A percentile compares a stretch with the other conserved stretches of the same genome.
These are phyloP conservation scores for Metarhizium humberi DNA, from an alignment of 2,329 filamentous ascomycete genomes.

Conservation along the genomic window DNA sequence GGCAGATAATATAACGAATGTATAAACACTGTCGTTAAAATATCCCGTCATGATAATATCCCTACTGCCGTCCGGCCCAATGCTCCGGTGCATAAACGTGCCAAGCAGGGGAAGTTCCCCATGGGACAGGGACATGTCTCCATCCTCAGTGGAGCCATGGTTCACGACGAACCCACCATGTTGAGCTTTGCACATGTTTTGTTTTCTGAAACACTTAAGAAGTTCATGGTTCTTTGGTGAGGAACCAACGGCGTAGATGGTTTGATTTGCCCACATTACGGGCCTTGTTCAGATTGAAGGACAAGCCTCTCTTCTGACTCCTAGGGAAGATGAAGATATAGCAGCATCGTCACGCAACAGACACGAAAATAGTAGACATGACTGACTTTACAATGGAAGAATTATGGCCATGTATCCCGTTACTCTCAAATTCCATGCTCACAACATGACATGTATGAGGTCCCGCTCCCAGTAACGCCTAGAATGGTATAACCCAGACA, in stretches of 20 bases:
- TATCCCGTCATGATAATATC: slow-evolving; percentile 3
- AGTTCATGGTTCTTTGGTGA: no score
- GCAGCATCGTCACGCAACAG: not conserved
- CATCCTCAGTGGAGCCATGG: not conserved
- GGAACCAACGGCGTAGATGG: no score
- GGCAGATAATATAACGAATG: not conserved
- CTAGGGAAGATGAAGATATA: not conserved
- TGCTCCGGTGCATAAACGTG: not conserved
- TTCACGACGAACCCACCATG: not conserved
- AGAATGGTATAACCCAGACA: slow-evolving; percentile 11
- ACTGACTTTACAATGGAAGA: not conserved
- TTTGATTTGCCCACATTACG: no score
- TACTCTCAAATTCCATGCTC: not conserved
- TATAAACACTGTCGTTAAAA: no score
- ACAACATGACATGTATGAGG: not conserved
- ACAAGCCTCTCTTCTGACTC: no score
- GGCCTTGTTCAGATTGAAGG: no score
- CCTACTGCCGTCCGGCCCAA: not conserved
- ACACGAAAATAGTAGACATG: not conserved
- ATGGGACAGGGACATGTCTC: not conserved
- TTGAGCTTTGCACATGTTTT: no score
- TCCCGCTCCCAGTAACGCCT: slow-evolving; percentile 7
- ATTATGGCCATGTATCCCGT: not conserved
- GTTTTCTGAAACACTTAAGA: no score
- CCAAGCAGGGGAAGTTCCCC: not conserved